Evolutionary conservation across 108 stramenopile species (phyloP).

Genomic region (Chaetoceros muelleri): DNA sequence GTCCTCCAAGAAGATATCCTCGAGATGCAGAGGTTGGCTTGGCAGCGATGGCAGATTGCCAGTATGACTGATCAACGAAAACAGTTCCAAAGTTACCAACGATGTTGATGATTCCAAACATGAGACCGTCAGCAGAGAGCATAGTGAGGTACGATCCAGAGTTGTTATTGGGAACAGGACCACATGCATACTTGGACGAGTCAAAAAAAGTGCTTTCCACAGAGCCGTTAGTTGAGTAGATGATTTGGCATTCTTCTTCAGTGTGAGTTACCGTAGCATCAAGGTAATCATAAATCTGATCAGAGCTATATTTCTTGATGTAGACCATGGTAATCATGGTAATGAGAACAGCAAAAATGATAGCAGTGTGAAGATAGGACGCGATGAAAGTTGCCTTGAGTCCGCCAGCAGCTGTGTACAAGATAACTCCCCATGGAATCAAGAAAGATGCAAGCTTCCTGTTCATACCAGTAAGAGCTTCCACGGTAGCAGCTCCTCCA

Average conservation of each 20-base stretch:
- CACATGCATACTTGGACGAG: conserved; percentile 30
- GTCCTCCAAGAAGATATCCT: conserved; percentile 65
- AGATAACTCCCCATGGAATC: conserved; percentile 69
- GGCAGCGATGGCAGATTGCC: conserved; percentile 76
- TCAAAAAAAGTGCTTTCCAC: conserved; percentile 27
- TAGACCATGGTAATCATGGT: conserved; percentile 59
- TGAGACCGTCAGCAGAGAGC: conserved; percentile 50
- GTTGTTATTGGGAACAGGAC: conserved; percentile 70
- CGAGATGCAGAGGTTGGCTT: conserved; percentile 40
- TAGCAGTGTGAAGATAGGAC: conserved; percentile 41
- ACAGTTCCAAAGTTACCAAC: conserved; percentile 81
- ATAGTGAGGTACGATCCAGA: conserved; percentile 71
- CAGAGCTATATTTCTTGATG: conserved; percentile 30
- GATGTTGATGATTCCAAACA: conserved; percentile 76
- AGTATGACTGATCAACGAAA: conserved; percentile 71
- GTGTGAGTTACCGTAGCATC: conserved; percentile 22
- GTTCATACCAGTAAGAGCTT: conserved; percentile 82
- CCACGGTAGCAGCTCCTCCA: conserved; percentile 85
- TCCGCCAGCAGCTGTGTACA: conserved; percentile 81
- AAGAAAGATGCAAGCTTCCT: conserved; percentile 57
- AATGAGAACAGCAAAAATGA: conserved; percentile 60
- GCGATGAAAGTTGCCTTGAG: conserved; percentile 89
- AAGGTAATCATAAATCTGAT: conserved; percentile 27
- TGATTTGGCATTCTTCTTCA: conserved; percentile 19
- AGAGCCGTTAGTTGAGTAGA: conserved; percentile 21